phyloP scores from a whole-genome alignment of 371 early-diverging fungal species.

The Mucor lusitanicus region DNA sequence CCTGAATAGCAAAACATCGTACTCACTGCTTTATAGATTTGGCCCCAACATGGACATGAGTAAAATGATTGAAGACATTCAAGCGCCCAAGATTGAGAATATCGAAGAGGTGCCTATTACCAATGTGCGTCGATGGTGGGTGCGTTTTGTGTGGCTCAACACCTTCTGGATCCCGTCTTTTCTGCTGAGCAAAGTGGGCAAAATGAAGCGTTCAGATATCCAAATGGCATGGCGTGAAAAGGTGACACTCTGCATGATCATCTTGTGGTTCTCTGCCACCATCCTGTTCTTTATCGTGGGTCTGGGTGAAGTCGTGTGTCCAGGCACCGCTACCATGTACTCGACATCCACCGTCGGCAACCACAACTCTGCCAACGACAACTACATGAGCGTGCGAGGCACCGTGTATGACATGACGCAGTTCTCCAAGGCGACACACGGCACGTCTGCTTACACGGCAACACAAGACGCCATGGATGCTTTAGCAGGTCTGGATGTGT shows the following conservation, averaged over 20 bases:
- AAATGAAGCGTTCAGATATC: conserved; percentile 79
- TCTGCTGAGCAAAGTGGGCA: conserved; percentile 56
- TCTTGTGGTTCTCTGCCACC: conserved; percentile 70
- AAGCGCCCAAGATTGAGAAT: conserved; percentile 43
- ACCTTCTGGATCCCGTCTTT: conserved; percentile 86
- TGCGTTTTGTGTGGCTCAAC: conserved; percentile 74
- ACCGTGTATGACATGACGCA: conserved; percentile 64
- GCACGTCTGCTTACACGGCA: conserved; percentile 38
- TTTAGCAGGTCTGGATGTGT: conserved; percentile 64
- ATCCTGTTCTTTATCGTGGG: conserved; percentile 87
- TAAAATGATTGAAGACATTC: conserved; percentile 39
- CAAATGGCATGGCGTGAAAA: conserved; percentile 96
- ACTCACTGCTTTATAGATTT: conserved; percentile 18
- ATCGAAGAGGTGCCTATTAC: conserved; percentile 54
- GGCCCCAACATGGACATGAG: conserved; percentile 47
- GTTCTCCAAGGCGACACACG: conserved; percentile 53
- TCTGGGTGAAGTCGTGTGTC: conserved; percentile 84
- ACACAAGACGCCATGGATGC: conserved; percentile 53
- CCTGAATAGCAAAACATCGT: neutral
- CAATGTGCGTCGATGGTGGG: conserved; percentile 70
- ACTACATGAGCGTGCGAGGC: conserved; percentile 65
- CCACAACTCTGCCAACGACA: conserved; percentile 35
- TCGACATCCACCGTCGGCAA: conserved; percentile 38
- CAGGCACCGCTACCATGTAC: conserved; percentile 64
- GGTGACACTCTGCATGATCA: conserved; percentile 84